Percentiles rank a stretch among this genome's conserved stretches.
Evolutionary conservation across 305 asterid species (phyloP).

Genomic region (Ilex paraguariensis): DNA sequence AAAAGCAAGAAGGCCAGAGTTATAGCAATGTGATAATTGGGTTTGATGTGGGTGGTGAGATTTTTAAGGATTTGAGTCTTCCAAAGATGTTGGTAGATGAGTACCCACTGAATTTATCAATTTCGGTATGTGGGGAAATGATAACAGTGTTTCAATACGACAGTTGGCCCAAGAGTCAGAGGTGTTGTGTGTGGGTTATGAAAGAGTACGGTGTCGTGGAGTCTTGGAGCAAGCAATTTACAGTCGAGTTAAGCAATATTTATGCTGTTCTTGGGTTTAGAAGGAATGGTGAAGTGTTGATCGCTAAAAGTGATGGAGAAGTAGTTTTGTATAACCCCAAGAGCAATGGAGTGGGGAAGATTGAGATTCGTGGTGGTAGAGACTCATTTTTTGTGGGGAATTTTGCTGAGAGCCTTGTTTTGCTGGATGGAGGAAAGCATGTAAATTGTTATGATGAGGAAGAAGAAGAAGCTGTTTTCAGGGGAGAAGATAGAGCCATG

Average conservation of each 20-base stretch:
- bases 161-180: background rate
- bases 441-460: too few species aligned
- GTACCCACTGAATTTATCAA: slow-evolving; percentile 11
- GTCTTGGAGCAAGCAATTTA: slow-evolving; percentile 49
- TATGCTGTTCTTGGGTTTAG: slow-evolving; percentile 37
- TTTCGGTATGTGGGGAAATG: slow-evolving; percentile 20
- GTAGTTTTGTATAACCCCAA: slow-evolving; percentile 17
- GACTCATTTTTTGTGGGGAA: slow-evolving; percentile 33
- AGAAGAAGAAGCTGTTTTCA: too few species aligned
- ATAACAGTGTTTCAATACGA: slow-evolving; percentile 31
- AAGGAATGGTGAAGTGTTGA: slow-evolving; percentile 36
- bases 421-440: slow-evolving; percentile 16
- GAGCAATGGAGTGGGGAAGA: slow-evolving; percentile 10
- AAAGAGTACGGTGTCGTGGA: slow-evolving; percentile 40
- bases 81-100: slow-evolving; percentile 36
- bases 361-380: slow-evolving; percentile 33
- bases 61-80: slow-evolving; percentile 35
- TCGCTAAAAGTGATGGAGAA: slow-evolving; percentile 17
- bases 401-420: slow-evolving; percentile 41
- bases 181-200: slow-evolving; percentile 58
- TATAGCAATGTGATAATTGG: slow-evolving; percentile 26
- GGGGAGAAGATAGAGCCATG: too few species aligned
- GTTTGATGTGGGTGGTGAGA: slow-evolving; percentile 39
- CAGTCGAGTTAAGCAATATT: slow-evolving; percentile 21
- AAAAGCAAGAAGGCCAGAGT: background rate